Conservation (phyloP, 2,329 filamentous ascomycete genomes). For the Aureobasidium uvarum region DNA sequence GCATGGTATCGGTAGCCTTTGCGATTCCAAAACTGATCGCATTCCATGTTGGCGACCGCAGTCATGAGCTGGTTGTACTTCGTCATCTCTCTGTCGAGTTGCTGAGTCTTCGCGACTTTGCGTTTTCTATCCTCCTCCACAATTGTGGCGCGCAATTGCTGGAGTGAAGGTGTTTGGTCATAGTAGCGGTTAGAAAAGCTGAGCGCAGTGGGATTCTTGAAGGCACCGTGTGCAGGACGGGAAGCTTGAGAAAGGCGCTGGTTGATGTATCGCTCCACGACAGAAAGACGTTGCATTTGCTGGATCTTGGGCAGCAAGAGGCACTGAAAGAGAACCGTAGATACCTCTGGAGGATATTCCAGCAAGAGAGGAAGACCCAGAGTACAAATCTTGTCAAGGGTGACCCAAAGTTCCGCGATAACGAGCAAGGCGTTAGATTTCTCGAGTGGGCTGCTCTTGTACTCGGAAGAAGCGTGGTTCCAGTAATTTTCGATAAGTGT, state of each 20-base stretch:
- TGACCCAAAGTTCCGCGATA: constrained; percentile 58
- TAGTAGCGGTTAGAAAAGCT: constrained; percentile 51
- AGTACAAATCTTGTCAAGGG: constrained; percentile 53
- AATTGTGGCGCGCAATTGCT: constrained; percentile 38
- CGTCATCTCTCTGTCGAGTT: constrained; percentile 37
- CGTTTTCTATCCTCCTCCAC: constrained; percentile 35
- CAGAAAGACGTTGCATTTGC: constrained; percentile 54
- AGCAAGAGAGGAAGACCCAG: constrained; percentile 49
- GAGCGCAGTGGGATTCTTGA: constrained; percentile 50
- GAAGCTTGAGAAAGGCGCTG: constrained; percentile 34
- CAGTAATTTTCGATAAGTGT: constrained; percentile 31
- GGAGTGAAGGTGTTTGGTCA: constrained; percentile 34
- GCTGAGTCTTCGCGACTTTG: constrained; percentile 41
- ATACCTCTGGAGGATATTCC: constrained; percentile 55
- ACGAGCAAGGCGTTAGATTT: constrained; percentile 55
- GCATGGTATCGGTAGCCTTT: not conserved
- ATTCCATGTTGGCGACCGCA: not conserved
- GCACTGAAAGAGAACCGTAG: constrained; percentile 52
- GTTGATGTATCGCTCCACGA: constrained; percentile 53
- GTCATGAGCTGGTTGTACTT: not conserved
- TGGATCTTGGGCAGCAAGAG: constrained; percentile 51
- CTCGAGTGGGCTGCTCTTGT: constrained; percentile 49
- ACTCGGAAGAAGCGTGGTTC: constrained; percentile 36
- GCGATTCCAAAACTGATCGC: not conserved
- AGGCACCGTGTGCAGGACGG: constrained; percentile 34